phyloP scores from a whole-genome alignment of 345 rosid species.

The Raphanus raphanistrum region DNA sequence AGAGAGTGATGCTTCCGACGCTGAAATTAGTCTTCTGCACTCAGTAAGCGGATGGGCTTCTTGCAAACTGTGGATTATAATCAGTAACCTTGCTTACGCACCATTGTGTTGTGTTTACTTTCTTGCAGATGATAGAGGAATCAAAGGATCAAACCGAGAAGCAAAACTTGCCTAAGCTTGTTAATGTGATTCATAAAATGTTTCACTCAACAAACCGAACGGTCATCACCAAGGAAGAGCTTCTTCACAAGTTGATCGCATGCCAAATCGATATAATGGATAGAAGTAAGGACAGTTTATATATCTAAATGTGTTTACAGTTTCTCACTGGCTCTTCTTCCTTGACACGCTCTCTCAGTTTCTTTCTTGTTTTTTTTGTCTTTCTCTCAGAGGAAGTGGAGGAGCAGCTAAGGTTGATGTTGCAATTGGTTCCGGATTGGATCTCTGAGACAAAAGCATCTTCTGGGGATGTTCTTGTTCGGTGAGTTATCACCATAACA shows the following conservation, averaged over 20 bases:
- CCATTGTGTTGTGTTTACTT: not conserved
- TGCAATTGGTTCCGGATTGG: slow-evolving; percentile 87
- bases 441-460: slow-evolving; percentile 60
- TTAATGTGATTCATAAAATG: slow-evolving; percentile 55
- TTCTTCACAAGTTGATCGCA: slow-evolving; percentile 56
- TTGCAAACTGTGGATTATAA: not conserved
- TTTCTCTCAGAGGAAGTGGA: slow-evolving; percentile 73
- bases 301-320: not conserved
- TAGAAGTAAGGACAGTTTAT: slow-evolving; percentile 53
- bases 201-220: slow-evolving; percentile 66
- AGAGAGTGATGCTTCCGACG: slow-evolving; percentile 31
- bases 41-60: slow-evolving; percentile 47
- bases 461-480: slow-evolving; percentile 62
- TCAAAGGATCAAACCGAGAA: slow-evolving; percentile 53
- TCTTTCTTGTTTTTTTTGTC: slow-evolving; percentile 7
- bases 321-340: not conserved
- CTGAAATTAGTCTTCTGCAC: slow-evolving; percentile 46
- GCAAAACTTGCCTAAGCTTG: slow-evolving; percentile 69
- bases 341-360: slow-evolving; percentile 15
- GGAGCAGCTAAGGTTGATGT: slow-evolving; percentile 65
- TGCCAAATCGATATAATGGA: slow-evolving; percentile 57
- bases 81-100: slow-evolving; percentile 6
- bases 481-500: slow-evolving; percentile 51
- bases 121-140: slow-evolving; percentile 59
- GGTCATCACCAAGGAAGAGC: slow-evolving; percentile 74